Base-by-base conservation (phyloP, 1,284 basidiomycete genomes). In the Microstroma glucosiphilum region DNA sequence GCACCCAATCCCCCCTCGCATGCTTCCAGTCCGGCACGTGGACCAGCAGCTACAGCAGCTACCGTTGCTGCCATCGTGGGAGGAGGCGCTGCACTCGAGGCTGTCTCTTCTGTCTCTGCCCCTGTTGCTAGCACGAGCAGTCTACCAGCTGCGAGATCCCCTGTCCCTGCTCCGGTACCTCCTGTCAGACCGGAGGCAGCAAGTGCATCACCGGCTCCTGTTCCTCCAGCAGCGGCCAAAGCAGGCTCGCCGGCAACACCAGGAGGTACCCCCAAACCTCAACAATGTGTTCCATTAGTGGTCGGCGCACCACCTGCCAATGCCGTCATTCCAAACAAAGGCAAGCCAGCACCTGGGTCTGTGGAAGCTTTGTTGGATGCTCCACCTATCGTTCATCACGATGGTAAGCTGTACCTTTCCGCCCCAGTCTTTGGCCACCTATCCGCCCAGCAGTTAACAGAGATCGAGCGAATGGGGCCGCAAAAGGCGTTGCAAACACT, bases 341-440 rank as follows among this genome's bases (percentile, higher is more conserved):
- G 75, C 21, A 76, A 78, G n/a, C 67, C 73, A 11, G 60, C 64
- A 11, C 73, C 76, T 0, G 76, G 75, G 41, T 69, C 74, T 4
- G 71, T 79, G 60, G 76, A 78, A 56, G 69, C 65, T 60, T 79
- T 75, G 40, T 78, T 81, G 43, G 82, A 69, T 80, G 85, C 82
- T 80, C 86, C 84, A 70, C 90, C 82, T 25, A 91, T 94, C 81
- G 86, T 91, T 30, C 82, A 93, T 26, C 90, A 93, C 70, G 88
- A 91, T 69, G 88, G 89, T 63, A 88, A 86, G 57, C 85, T 94
- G 30, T 86, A 91, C 68, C 84, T 94, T 42, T 89, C 89, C 72
- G 91, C 91, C 1, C 83, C 84, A 26, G 88, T 94, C 48, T 94
- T 94, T 77, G 85, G 87, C 6, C 87, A 87, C 65, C 84, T 94